Percentiles rank a stretch among this genome's conserved stretches.
Conservation (phyloP, 2,329 filamentous ascomycete genomes). For the Penicillium sp. region DNA sequence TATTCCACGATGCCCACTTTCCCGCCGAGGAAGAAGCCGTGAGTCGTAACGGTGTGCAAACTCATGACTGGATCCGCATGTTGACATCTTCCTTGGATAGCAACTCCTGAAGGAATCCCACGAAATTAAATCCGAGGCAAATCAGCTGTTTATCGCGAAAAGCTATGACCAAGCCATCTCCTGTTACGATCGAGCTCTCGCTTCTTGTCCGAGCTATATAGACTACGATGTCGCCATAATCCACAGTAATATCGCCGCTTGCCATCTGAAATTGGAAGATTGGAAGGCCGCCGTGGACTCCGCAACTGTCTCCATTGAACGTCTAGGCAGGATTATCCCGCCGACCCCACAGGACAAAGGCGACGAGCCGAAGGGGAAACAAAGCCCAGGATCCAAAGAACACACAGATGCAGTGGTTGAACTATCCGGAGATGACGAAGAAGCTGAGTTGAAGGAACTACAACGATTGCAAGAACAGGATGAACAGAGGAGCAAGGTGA, state of each 20-base stretch:
- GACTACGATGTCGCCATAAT: constrained; percentile 86
- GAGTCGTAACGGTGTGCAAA: constrained; percentile 18
- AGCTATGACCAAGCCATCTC: constrained; percentile 75
- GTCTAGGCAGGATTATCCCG: constrained; percentile 62
- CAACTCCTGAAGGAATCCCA: constrained; percentile 69
- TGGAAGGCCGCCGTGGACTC: constrained; percentile 79
- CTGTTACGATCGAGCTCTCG: constrained; percentile 76
- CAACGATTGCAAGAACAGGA: constrained; percentile 45
- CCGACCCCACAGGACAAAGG: constrained; percentile 30
- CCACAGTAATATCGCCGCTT: constrained; percentile 84
- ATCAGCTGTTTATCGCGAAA: constrained; percentile 69
- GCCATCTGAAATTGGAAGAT: constrained; percentile 76
- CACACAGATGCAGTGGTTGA: constrained; percentile 46
- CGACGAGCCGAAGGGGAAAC: constrained; percentile 16
- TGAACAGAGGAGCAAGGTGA: constrained; percentile 60
- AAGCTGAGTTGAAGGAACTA: constrained; percentile 43
- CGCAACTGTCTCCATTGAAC: constrained; percentile 70
- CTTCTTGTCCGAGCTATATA: constrained; percentile 76
- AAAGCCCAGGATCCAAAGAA: constrained; percentile 9
- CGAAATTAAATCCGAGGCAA: constrained; percentile 70
- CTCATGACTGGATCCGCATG: not conserved
- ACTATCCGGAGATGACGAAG: constrained; percentile 43
- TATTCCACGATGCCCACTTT: constrained; percentile 45
- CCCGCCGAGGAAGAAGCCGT: constrained; percentile 49
- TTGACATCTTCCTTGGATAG: constrained; percentile 40